Evolutionary conservation across 192 early-diverging fungal genomes (phyloP), one percentile per base, ranked within the genome.

Genomic region (Coemansia sp.): DNA sequence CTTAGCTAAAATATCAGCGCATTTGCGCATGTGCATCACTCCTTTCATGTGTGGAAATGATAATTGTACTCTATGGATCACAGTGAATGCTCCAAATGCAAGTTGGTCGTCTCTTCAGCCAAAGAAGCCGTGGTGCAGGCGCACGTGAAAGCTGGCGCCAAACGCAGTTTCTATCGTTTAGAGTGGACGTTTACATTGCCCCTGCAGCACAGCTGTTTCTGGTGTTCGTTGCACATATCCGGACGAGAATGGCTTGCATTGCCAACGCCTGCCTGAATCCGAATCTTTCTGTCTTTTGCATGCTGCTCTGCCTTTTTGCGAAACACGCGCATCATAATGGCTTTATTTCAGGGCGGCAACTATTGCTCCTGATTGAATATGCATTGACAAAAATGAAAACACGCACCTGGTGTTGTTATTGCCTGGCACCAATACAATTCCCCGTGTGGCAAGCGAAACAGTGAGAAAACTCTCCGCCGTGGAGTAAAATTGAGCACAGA

Each of bases 121-220:
- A 46, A 18, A 46, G 12, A 46, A 0, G 44, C 14, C 12, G 11
- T 7, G 52, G 56, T 64, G 64, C 66, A 68, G n/a, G 41, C 46
- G 24, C 66, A 68, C 48, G 66, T 68, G 66, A 68, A 68, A 59
- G 66, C 65, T 56, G 26, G 55, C 11, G 55, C 26, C 55, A 33
- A 56, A 14, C 33, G 26, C 18, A 26, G 26, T 41, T 41, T 5
- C 5, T 12, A 41, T 12, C 39, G 7, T 41, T 11, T 41, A 7
- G 6, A 41, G 39, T 1, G 39, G 7, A 7, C 39, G 7, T 12
- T 12, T 12, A 41, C 7, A 11, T 41, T 41, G 12, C 39, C 39
- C 39, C 39, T 41, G 39, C 39, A 41, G 39, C 39, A 41, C 7
- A 41, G 39, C 39, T 41, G 39, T 41, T 41, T 41, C 12, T 41